A percentile compares a stretch with the other conserved stretches of the same genome.
These are phyloP conservation scores for Salvia splendens DNA, from an alignment of 257 asterid species.

Conservation along the genomic window DNA sequence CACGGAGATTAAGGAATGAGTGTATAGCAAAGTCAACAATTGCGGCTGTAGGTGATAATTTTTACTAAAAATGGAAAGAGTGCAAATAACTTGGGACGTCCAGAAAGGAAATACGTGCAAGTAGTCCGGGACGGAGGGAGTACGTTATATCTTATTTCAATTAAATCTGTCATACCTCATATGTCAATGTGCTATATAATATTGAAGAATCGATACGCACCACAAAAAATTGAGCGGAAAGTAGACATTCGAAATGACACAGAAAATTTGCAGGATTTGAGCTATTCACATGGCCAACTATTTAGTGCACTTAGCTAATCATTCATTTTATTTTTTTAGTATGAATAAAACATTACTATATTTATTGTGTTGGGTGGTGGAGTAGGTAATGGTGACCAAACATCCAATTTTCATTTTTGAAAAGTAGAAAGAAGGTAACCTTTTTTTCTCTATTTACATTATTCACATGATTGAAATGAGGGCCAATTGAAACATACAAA, in stretches of 20 bases:
- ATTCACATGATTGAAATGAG: conserved; percentile 30
- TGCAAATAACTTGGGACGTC: too few relatives aligned
- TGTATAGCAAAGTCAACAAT: too few relatives aligned
- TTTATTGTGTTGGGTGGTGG: conserved; percentile 27
- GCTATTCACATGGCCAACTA: conserved; percentile 40
- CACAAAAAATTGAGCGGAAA: not conserved
- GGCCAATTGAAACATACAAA: conserved; percentile 25
- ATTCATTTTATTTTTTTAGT: conserved; percentile 6
- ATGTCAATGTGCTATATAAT: not conserved
- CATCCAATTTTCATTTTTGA: not conserved
- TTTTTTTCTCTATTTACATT: conserved; percentile 18
- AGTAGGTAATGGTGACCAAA: conserved; percentile 27
- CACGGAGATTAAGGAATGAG: too few relatives aligned
- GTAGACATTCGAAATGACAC: conserved; percentile 16
- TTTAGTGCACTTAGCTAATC: conserved; percentile 35
- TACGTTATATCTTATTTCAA: too few relatives aligned
- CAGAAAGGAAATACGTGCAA: too few relatives aligned
- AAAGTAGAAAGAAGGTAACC: not conserved
- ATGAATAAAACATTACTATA: not conserved
- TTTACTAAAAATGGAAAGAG: too few relatives aligned
- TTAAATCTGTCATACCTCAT: too few relatives aligned
- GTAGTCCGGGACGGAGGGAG: too few relatives aligned
- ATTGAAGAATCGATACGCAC: conserved; percentile 4
- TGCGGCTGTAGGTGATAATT: too few relatives aligned
- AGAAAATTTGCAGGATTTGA: conserved; percentile 9